Conservation (phyloP, 2,329 filamentous ascomycete species). For the Xylaria sp. region DNA sequence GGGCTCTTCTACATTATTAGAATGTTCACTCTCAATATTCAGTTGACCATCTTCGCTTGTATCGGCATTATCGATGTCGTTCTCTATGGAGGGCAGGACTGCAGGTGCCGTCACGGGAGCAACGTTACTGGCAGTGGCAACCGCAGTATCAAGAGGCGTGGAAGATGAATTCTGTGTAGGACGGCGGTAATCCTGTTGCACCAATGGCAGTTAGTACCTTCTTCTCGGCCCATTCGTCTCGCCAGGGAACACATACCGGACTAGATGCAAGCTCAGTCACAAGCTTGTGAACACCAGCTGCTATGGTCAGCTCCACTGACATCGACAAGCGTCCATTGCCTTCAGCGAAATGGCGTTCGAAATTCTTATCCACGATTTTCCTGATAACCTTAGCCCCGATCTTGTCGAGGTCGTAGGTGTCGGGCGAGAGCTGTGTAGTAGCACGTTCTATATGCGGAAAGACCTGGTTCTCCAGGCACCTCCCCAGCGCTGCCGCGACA, state of each 20-base stretch:
- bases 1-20: neutral
- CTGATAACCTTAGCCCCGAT: conserved; percentile 40
- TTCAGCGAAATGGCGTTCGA: conserved; percentile 39
- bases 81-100: conserved; percentile 43
- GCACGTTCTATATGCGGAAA: conserved; percentile 45
- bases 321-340: conserved; percentile 38
- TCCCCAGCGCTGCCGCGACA: conserved; percentile 31
- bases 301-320: conserved; percentile 36
- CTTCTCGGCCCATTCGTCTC: neutral
- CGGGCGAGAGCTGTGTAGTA: conserved; percentile 28
- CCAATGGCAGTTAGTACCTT: conserved; percentile 13
- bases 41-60: neutral
- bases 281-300: conserved; percentile 37
- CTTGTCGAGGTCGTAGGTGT: conserved; percentile 39
- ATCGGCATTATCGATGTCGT: neutral
- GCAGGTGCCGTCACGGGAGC: neutral
- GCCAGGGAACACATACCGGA: conserved; percentile 34
- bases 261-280: conserved; percentile 36
- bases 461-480: conserved; percentile 43
- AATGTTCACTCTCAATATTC: neutral
- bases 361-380: conserved; percentile 39
- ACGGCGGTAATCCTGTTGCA: conserved; percentile 39
- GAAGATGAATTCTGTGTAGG: conserved; percentile 3
- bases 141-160: neutral
- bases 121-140: neutral